Evolutionary conservation across 805 yeast genomes (phyloP).

Genomic region (Nakazawaea wickerhamii): DNA sequence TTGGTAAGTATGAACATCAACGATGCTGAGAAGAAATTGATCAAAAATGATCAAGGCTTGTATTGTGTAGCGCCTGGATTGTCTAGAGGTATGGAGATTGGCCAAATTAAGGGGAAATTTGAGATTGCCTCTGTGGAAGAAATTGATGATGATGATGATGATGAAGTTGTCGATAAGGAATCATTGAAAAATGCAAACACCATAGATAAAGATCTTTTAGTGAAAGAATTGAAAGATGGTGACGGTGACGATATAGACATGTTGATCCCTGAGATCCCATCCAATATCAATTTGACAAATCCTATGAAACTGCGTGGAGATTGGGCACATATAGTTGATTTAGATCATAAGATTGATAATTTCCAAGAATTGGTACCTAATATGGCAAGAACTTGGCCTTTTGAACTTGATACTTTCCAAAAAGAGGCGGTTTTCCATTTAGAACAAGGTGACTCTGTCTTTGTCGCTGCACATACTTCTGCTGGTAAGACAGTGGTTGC

Average conservation of each 20-base stretch:
- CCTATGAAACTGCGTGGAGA: slow-evolving; percentile 31
- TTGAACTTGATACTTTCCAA: slow-evolving; percentile 90
- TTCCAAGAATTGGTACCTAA: slow-evolving; percentile 86
- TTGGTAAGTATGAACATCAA: slow-evolving; percentile 23
- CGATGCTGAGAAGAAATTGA: slow-evolving; percentile 40
- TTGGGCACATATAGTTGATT: slow-evolving; percentile 96
- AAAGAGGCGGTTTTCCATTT: slow-evolving; percentile 95
- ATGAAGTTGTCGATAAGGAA: background rate
- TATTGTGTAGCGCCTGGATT: slow-evolving; percentile 83
- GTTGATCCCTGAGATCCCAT: slow-evolving; percentile 15
- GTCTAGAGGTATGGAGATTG: slow-evolving; percentile 54
- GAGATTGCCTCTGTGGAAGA: slow-evolving; percentile 10
- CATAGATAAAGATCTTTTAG: slow-evolving; percentile 29
- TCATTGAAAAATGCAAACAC: background rate
- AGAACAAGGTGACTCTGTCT: slow-evolving; percentile 97
- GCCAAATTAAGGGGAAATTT: slow-evolving; percentile 14
- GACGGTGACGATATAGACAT: slow-evolving; percentile 40
- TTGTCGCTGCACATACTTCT: slow-evolving; percentile 97
- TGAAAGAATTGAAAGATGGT: background rate
- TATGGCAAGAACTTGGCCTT: slow-evolving; percentile 93
- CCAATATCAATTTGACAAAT: slow-evolving; percentile 11
- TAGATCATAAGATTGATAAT: slow-evolving; percentile 76
- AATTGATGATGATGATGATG: slow-evolving; percentile 3
- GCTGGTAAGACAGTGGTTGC: slow-evolving; percentile 99
- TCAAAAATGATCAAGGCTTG: slow-evolving; percentile 68